Base-by-base conservation (phyloP, 2,329 filamentous ascomycete genomes). In the Zasmidium angulare region DNA sequence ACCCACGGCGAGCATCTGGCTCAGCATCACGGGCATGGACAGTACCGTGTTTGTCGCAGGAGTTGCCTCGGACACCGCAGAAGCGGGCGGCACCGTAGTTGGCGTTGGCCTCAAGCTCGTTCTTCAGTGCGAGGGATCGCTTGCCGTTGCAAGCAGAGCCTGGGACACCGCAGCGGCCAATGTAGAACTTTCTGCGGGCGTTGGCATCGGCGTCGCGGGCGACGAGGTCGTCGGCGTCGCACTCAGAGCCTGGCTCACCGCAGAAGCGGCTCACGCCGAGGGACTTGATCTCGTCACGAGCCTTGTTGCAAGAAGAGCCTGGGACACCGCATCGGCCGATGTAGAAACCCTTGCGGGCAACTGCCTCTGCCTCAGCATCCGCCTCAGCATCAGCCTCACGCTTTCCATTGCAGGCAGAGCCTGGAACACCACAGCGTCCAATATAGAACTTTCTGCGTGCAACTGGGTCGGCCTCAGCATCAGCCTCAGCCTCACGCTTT, bases 401-500 rank as follows among this genome's bases (percentile, higher is more conserved):
- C 68, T 79, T 46, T 68, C 79, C 46, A 76, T 71, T 76, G 76
- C 81, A 82, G 22, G 72, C 63, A 64, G 77, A 71, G 31, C 79
- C 78, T 26, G 70, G 71, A 40, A 71, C 68, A 62, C 73, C 63
- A 67, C 79, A 80, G 64, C 72, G 73, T 3, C 70, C 56, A 59
- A 70, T 60, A 36, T 49, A 51, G 46, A n/a, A n/a, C n/a, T n/a
- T n/a, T n/a, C n/a, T n/a, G n/a, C 63, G 54, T n/a, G 36, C 22
- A 9, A 43, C 31, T 22, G 52, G 26, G 20, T 54, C 29, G 3
- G 26, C 50, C 36, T 55, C 52, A 29, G 75, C 74, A 50, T 67
- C 61, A 24, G 56, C 50, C 31, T 61, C 55, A 31, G 60, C 63
- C 20, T 59, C 67, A 62, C 46, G 68, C 9, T 43, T 43, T 11